These are phyloP conservation scores for Lichtheimia hyalospora DNA, from an alignment of 371 early-diverging fungal genomes.

Conservation along the genomic window DNA sequence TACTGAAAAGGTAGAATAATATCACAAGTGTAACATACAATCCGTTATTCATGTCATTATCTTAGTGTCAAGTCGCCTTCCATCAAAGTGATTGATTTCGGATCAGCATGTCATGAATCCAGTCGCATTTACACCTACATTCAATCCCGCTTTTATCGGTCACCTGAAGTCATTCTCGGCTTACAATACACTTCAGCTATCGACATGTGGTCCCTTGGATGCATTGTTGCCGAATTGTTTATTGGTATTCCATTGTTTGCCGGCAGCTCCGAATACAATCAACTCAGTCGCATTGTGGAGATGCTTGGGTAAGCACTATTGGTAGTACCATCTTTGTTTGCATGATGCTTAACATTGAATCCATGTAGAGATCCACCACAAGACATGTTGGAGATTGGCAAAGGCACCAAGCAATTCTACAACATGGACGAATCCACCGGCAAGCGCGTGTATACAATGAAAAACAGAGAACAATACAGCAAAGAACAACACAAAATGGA, in stretches of 20 bases:
- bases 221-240: conserved; percentile 97
- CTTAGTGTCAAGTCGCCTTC: conserved; percentile 74
- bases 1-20: conserved; percentile 71
- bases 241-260: conserved; percentile 93
- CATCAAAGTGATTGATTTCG: conserved; percentile 99
- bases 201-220: conserved; percentile 99
- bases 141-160: conserved; percentile 97
- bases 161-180: conserved; percentile 96
- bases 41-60: conserved; percentile 1
- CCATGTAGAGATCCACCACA: conserved; percentile 28
- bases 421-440: conserved; percentile 34
- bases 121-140: conserved; percentile 95
- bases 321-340: not conserved
- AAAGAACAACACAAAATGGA: conserved; percentile 72
- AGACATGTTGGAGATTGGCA: conserved; percentile 41
- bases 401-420: conserved; percentile 29
- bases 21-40: not conserved
- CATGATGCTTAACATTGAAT: not conserved
- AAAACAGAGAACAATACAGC: conserved; percentile 82
- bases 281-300: conserved; percentile 86
- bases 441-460: conserved; percentile 64
- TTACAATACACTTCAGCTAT: conserved; percentile 92
- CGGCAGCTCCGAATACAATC: conserved; percentile 94
- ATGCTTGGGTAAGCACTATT: conserved; percentile 73
- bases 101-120: conserved; percentile 92